A percentile compares a stretch with the other conserved stretches of the same genome.
phyloP scores from a whole-genome alignment of 192 early-diverging fungal species.

The Backusella macrospora region DNA sequence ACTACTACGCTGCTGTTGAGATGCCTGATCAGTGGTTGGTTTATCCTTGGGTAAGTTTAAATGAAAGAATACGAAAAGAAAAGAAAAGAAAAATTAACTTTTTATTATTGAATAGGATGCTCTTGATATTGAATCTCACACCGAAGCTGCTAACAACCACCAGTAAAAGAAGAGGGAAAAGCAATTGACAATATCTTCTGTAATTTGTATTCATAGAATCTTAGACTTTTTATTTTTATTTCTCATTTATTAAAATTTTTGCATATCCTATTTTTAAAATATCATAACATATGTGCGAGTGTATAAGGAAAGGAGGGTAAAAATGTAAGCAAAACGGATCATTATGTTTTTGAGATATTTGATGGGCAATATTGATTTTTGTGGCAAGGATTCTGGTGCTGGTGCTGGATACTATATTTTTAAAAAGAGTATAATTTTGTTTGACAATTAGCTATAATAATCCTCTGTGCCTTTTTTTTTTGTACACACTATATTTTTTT shows the following conservation, averaged over 20 bases:
- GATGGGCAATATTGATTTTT: neutral
- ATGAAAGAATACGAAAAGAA: neutral
- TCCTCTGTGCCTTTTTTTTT: too few relatives aligned
- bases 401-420: neutral
- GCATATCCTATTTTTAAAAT: constrained; percentile 11
- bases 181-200: neutral
- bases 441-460: too few relatives aligned
- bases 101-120: constrained; percentile 46
- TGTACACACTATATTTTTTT: too few relatives aligned
- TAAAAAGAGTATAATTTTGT: neutral
- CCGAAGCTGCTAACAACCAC: constrained; percentile 48
- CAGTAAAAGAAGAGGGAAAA: neutral
- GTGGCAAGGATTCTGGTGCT: neutral
- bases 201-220: constrained; percentile 6
- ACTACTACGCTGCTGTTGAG: constrained; percentile 73
- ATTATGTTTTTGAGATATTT: neutral
- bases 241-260: constrained; percentile 13
- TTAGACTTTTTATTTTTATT: neutral
- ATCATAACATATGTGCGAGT: neutral
- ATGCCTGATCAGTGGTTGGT: constrained; percentile 77
- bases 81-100: neutral
- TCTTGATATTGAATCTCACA: constrained; percentile 70
- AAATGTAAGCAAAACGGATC: too few relatives aligned
- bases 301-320: neutral
- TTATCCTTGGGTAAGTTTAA: constrained; percentile 59